Evolutionary conservation across 192 early-diverging fungal genomes (phyloP), one percentile per base, ranked within the genome.

Genomic region (Gonapodya prolifera): DNA sequence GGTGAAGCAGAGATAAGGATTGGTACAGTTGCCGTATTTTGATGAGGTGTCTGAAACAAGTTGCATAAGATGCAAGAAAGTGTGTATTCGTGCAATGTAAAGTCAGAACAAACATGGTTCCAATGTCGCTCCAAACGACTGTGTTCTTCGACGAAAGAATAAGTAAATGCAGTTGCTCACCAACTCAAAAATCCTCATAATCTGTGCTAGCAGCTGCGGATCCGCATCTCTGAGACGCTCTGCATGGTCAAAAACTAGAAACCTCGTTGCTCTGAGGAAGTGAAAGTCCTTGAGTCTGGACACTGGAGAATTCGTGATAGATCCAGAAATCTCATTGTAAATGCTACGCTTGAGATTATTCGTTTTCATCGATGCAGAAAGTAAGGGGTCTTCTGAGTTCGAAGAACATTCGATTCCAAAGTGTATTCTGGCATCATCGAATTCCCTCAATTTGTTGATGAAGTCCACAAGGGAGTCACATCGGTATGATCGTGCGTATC

Each of bases 171-270:
- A 1, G 30, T 34, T 29, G 74, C 80, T 76, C 82, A 92, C 91
- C 35, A 94, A 79, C 79, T 94, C 94, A 0, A 86, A 82, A 16
- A 98, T 80, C 18, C 91, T 82, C 80, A 95, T 70, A 2, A 98
- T 79, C 35, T 87, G 83, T 1, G 92, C 87, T 75, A 96, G 80
- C 18, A 95, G 81, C 34, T 84, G 86, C 0, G 90, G 82, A 0
- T 87, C 84, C 35, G 91, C 89, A 75, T 91, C 89, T 23, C 93
- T 85, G 69, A 98, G 83, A 29, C 90, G 81, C 79, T 96, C 94
- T 0, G 93, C 93, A 34, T 92, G 85, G 76, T 98, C 94, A 2
- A 96, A 79, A 0, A 95, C 84, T 76, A 91, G 70, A 70, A 88
- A 86, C 28, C 81, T 8, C 8, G 45, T 61, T 8, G 45, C 23